Conservation (phyloP, 2,329 filamentous ascomycete species). For the Aaosphaeria arxii region DNA sequence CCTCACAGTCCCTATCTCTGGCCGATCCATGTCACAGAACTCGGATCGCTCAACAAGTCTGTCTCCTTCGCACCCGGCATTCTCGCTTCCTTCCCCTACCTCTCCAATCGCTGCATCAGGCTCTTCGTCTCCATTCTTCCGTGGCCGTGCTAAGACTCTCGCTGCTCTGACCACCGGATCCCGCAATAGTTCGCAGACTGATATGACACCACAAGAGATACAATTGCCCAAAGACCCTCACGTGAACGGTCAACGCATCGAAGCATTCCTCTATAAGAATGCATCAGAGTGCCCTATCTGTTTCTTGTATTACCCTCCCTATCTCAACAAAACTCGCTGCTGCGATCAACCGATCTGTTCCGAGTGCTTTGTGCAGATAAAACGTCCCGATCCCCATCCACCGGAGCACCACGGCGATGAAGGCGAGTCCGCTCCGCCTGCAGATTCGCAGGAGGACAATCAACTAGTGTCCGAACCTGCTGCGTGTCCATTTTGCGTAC, state of each 20-base stretch:
- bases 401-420: conserved; percentile 66
- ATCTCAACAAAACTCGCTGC: conserved; percentile 89
- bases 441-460: conserved; percentile 50
- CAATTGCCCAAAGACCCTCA: conserved; percentile 77
- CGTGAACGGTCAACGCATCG: conserved; percentile 90
- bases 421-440: conserved; percentile 34
- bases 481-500: conserved; percentile 90
- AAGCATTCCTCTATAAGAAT: conserved; percentile 91
- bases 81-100: conserved; percentile 58
- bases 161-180: conserved; percentile 77
- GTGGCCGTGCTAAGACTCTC: conserved; percentile 83
- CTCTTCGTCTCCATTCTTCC: conserved; percentile 59
- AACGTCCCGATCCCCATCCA: conserved; percentile 85
- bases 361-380: conserved; percentile 98
- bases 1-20: conserved; percentile 75
- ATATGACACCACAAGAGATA: conserved; percentile 75
- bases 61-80: conserved; percentile 61
- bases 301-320: conserved; percentile 92
- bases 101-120: conserved; percentile 51
- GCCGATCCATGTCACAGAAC: conserved; percentile 72
- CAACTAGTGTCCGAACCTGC: conserved; percentile 87
- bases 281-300: conserved; percentile 91
- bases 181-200: conserved; percentile 68
- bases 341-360: conserved; percentile 97
- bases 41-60: conserved; percentile 65